Percentiles rank a stretch among this genome's conserved stretches.
phyloP scores from a whole-genome alignment of 2,329 filamentous ascomycete species.

The Herpotrichia juniperi region DNA sequence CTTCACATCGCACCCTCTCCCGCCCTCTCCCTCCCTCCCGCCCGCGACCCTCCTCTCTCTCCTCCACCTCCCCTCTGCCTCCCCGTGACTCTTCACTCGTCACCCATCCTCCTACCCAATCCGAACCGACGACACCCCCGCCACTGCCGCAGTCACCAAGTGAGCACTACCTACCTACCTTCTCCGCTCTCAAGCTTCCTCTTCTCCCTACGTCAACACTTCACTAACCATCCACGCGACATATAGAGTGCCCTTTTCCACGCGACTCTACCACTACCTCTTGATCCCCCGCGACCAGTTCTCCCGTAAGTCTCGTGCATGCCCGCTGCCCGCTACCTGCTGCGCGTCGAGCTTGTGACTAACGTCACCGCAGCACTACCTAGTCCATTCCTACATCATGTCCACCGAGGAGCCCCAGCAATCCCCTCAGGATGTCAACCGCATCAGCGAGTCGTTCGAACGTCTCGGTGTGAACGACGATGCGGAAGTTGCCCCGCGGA shows the following conservation, averaged over 20 bases:
- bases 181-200: slow-evolving; percentile 9
- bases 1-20: slow-evolving; percentile 23
- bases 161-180: slow-evolving; percentile 26
- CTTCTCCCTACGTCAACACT: slow-evolving; percentile 25
- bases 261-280: slow-evolving; percentile 16
- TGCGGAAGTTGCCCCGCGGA: slow-evolving; percentile 82
- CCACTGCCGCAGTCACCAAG: slow-evolving; percentile 39
- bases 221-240: slow-evolving; percentile 26
- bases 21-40: slow-evolving; percentile 20
- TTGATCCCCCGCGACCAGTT: slow-evolving; percentile 8
- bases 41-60: slow-evolving; percentile 3
- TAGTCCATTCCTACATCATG: slow-evolving; percentile 47
- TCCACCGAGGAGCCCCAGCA: slow-evolving; percentile 48
- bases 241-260: slow-evolving; percentile 12
- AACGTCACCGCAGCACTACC: slow-evolving; percentile 24
- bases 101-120: slow-evolving; percentile 20
- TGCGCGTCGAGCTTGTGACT: slow-evolving; percentile 30
- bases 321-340: slow-evolving; percentile 13
- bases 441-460: slow-evolving; percentile 51
- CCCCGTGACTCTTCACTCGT: too few relatives aligned
- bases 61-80: slow-evolving; percentile 10
- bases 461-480: slow-evolving; percentile 58
- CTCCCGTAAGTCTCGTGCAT: slow-evolving; percentile 24
- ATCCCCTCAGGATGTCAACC: slow-evolving; percentile 40
- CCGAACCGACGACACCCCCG: slow-evolving; percentile 42